Conservation (phyloP, 331 rosid genomes). For the Phaseolus coccineus region DNA sequence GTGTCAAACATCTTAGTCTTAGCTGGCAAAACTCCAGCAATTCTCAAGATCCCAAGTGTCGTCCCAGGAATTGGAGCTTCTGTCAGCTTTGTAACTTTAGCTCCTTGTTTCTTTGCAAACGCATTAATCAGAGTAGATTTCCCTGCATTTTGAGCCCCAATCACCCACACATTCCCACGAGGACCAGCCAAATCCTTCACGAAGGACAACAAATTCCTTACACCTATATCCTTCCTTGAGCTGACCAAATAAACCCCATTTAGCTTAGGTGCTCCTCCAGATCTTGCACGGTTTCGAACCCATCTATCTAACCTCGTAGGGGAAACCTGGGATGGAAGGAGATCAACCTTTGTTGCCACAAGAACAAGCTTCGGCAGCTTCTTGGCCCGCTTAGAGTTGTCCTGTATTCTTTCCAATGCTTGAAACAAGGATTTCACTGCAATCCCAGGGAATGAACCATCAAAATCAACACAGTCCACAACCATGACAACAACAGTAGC, state of each 20-base stretch:
- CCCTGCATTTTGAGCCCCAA: slow-evolving; percentile 97
- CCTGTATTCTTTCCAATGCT: slow-evolving; percentile 61
- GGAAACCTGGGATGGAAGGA: slow-evolving; percentile 82
- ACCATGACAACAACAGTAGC: slow-evolving; percentile 84
- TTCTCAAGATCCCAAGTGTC: slow-evolving; percentile 86
- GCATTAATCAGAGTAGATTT: slow-evolving; percentile 94
- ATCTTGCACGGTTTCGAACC: slow-evolving; percentile 84
- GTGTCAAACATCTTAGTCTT: slow-evolving; percentile 93
- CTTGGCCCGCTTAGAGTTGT: slow-evolving; percentile 60
- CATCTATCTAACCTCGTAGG: slow-evolving; percentile 90
- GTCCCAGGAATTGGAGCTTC: slow-evolving; percentile 98
- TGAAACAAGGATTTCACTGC: slow-evolving; percentile 82
- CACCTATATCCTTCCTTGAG: slow-evolving; percentile 78
- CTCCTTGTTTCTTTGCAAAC: slow-evolving; percentile 81
- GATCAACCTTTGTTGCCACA: slow-evolving; percentile 93
- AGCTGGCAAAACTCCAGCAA: slow-evolving; percentile 90
- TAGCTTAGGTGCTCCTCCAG: slow-evolving; percentile 82
- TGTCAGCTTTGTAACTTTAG: slow-evolving; percentile 80
- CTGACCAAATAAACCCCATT: slow-evolving; percentile 86
- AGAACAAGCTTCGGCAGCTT: slow-evolving; percentile 86
- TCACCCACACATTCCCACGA: slow-evolving; percentile 96
- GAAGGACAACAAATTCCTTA: slow-evolving; percentile 79
- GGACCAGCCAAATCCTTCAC: slow-evolving; percentile 87
- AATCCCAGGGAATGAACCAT: slow-evolving; percentile 83
- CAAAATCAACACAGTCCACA: slow-evolving; percentile 96